phyloP scores from a whole-genome alignment of 352 stramenopile species.

The Globisporangium iwayamae region DNA sequence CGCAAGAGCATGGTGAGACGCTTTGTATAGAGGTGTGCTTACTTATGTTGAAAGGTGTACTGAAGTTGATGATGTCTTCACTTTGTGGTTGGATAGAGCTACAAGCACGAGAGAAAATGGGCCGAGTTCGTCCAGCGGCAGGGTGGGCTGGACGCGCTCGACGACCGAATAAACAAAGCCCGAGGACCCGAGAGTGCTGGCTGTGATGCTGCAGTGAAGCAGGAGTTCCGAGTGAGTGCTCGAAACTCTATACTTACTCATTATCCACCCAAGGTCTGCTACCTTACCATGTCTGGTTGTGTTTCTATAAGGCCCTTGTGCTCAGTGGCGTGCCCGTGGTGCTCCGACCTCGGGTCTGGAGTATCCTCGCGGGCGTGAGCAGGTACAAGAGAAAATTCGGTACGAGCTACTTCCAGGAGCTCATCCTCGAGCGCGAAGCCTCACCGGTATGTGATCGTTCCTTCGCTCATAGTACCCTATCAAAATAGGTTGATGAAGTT shows the following conservation, averaged over 20 bases:
- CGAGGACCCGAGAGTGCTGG: not conserved
- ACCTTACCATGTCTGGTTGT: not conserved
- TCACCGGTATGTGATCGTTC: constrained; percentile 18
- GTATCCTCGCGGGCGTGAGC: constrained; percentile 28
- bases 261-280: not conserved
- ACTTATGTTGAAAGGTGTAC: not conserved
- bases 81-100: constrained; percentile 22
- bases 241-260: not conserved
- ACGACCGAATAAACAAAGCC: constrained; percentile 21
- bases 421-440: constrained; percentile 20
- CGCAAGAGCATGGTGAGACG: constrained; percentile 26
- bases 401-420: constrained; percentile 27
- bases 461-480: no score
- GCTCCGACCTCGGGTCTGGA: constrained; percentile 40
- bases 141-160: constrained; percentile 32
- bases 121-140: constrained; percentile 35
- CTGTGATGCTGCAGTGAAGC: not conserved
- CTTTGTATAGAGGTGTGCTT: not conserved
- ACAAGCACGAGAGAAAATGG: constrained; percentile 40
- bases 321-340: constrained; percentile 37
- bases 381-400: constrained; percentile 29
- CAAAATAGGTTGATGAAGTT: no score
- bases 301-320: constrained; percentile 27
- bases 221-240: not conserved
- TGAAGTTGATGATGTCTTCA: not conserved